These are phyloP conservation scores for Aspergillus proliferans DNA, from an alignment of 2,329 filamentous ascomycete species.

Conservation along the genomic window DNA sequence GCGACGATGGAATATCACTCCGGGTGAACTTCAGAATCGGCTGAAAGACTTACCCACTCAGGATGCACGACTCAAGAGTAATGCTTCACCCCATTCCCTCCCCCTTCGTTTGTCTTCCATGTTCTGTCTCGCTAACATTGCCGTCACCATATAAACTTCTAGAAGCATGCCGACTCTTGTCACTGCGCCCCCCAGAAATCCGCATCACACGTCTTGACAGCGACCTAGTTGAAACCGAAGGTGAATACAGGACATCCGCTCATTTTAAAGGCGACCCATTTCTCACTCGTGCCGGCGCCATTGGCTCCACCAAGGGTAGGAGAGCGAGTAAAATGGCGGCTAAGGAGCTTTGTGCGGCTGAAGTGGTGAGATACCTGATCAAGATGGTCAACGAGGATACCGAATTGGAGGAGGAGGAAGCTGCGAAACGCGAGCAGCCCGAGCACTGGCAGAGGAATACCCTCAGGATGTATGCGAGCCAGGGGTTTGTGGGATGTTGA, in stretches of 20 bases:
- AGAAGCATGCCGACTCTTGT: slow-evolving; percentile 20
- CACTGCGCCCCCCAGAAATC: slow-evolving; percentile 15
- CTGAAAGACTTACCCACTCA: slow-evolving; percentile 5
- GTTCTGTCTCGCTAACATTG: not conserved
- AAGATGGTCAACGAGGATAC: slow-evolving; percentile 23
- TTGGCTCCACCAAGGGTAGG: slow-evolving; percentile 13
- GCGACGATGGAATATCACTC: slow-evolving; percentile 14
- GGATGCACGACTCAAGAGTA: slow-evolving; percentile 17
- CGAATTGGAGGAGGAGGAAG: slow-evolving; percentile 3
- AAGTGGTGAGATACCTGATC: slow-evolving; percentile 23
- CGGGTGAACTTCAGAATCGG: slow-evolving; percentile 8
- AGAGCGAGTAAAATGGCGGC: slow-evolving; percentile 4
- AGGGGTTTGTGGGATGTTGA: not conserved
- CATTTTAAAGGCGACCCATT: slow-evolving; percentile 22
- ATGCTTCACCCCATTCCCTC: not conserved
- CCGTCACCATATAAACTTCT: not conserved
- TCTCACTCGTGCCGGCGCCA: slow-evolving; percentile 22
- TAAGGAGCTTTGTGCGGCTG: slow-evolving; percentile 17
- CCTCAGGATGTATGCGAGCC: not conserved
- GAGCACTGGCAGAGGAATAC: not conserved
- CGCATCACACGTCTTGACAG: slow-evolving; percentile 8
- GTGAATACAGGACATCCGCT: slow-evolving; percentile 13
- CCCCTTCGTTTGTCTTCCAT: not conserved
- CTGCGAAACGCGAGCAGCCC: slow-evolving; percentile 4
- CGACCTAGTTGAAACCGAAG: slow-evolving; percentile 6